Percentiles rank a stretch among this genome's conserved stretches.
Evolutionary conservation across 225 moss, liverwort and hornwort genomes (phyloP).

Genomic region (Polytrichum formosum): DNA sequence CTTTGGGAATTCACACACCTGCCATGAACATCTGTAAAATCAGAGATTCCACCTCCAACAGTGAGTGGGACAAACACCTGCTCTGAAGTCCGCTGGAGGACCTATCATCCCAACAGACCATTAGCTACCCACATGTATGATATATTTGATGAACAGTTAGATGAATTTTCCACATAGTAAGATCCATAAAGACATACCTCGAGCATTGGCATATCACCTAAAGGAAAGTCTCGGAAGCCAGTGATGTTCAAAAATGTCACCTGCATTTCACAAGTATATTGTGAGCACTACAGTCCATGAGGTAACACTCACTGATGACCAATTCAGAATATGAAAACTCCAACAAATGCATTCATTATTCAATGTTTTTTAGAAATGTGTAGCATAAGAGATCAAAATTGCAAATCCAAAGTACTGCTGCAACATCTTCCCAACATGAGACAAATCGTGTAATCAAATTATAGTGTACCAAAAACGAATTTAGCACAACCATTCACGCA

Average conservation of each 20-base stretch:
- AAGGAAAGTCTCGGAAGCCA: conserved; percentile 94
- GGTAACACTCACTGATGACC: too few species aligned
- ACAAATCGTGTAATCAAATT: too few species aligned
- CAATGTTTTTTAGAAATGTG: too few species aligned
- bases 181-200: conserved; percentile 46
- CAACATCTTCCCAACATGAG: too few species aligned
- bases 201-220: conserved; percentile 97
- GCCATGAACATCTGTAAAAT: conserved; percentile 88
- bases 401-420: too few species aligned
- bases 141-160: conserved; percentile 1
- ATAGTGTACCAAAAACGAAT: too few species aligned
- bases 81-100: conserved; percentile 80
- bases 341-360: too few species aligned
- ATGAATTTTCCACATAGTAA: not conserved
- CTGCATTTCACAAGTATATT: conserved; percentile 23
- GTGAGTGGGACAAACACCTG: conserved; percentile 95
- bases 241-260: conserved; percentile 95
- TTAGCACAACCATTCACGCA: too few species aligned
- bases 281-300: too few species aligned
- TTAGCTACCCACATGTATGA: conserved; percentile 10
- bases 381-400: too few species aligned
- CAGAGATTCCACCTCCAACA: conserved; percentile 92
- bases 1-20: conserved; percentile 39
- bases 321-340: too few species aligned
- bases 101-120: conserved; percentile 37